These are phyloP conservation scores for Talaromyces funiculosus DNA, from an alignment of 2,329 filamentous ascomycete genomes.

Conservation along the genomic window DNA sequence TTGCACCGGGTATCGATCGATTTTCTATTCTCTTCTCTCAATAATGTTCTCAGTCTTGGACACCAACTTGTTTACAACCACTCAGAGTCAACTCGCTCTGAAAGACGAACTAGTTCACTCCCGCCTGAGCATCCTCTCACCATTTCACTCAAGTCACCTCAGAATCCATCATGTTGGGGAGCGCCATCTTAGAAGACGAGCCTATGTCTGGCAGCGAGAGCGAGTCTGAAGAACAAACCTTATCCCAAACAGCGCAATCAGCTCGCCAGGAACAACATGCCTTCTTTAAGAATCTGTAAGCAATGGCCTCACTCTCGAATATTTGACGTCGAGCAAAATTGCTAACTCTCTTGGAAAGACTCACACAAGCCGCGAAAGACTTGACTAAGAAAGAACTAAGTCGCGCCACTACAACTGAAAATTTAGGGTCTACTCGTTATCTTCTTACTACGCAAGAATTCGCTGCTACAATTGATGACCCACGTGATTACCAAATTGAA, in stretches of 20 bases:
- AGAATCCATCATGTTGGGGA: not conserved
- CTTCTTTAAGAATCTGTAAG: conserved; percentile 46
- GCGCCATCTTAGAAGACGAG: not conserved
- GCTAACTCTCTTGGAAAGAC: conserved; percentile 19
- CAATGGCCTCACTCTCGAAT: conserved; percentile 8
- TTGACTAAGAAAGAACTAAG: conserved; percentile 38
- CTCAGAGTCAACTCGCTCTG: not conserved
- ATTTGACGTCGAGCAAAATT: not conserved
- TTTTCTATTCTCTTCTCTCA: not conserved
- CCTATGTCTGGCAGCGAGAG: conserved; percentile 22
- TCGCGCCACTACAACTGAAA: conserved; percentile 25
- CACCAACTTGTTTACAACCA: not conserved
- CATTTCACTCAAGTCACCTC: not conserved
- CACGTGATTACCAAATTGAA: conserved; percentile 86
- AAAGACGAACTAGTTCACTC: not conserved
- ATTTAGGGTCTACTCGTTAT: conserved; percentile 50
- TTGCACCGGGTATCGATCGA: not conserved
- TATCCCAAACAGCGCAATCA: conserved; percentile 7
- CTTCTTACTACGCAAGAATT: conserved; percentile 50
- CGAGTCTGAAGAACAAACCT: conserved; percentile 24
- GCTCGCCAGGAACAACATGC: conserved; percentile 46
- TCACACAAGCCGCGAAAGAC: conserved; percentile 39
- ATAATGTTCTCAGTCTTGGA: not conserved
- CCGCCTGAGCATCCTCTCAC: not conserved
- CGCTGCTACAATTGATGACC: conserved; percentile 62